Evolutionary conservation across 306 rosid genomes (phyloP).

Genomic region (Glycine latifolia): DNA sequence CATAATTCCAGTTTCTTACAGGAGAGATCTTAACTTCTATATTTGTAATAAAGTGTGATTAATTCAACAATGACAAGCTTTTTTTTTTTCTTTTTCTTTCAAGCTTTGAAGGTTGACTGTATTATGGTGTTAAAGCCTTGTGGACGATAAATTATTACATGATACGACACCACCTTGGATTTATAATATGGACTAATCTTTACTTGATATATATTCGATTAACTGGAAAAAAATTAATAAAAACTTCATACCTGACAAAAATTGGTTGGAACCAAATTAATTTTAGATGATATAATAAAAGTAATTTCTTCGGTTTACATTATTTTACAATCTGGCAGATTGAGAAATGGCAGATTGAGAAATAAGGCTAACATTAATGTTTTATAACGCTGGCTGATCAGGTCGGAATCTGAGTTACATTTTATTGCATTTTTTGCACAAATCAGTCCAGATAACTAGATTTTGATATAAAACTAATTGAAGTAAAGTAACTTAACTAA

Average conservation of each 20-base stretch:
- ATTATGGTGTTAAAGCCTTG: neutral
- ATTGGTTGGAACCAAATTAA: neutral
- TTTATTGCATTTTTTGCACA: too few species aligned
- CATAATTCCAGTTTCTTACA: slow-evolving; percentile 4
- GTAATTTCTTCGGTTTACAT: too few species aligned
- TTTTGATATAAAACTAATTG: too few species aligned
- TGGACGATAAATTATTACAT: neutral
- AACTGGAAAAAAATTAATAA: neutral
- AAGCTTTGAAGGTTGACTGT: neutral
- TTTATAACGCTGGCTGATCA: too few species aligned
- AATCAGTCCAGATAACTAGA: too few species aligned
- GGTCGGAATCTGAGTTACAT: too few species aligned
- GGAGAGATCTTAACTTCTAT: neutral
- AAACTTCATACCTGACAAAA: neutral
- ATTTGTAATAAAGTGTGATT: slow-evolving; percentile 21
- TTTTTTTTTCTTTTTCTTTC: neutral
- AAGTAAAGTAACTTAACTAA: too few species aligned
- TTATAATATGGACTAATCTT: neutral
- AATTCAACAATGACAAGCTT: slow-evolving; percentile 6
- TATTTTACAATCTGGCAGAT: too few species aligned
- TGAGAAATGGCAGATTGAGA: too few species aligned
- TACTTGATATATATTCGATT: neutral
- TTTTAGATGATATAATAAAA: too few species aligned
- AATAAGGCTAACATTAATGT: too few species aligned
- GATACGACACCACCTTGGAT: neutral